These are phyloP conservation scores for Diaporthe citriasiana DNA, from an alignment of 2,329 filamentous ascomycete species.

Conservation along the genomic window DNA sequence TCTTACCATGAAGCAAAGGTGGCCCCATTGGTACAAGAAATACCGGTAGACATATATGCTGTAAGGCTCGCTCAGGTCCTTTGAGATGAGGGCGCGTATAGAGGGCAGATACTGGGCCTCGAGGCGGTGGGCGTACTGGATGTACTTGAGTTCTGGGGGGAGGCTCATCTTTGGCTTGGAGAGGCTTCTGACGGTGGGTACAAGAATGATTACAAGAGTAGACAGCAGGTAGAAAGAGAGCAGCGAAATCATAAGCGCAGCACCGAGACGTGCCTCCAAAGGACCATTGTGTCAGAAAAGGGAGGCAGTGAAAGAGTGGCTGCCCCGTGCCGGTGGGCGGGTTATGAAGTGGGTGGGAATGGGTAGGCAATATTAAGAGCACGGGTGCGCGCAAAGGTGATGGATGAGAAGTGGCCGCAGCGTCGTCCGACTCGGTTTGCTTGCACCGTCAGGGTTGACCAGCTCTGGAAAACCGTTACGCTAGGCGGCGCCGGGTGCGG, in stretches of 20 bases:
- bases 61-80: constrained; percentile 96
- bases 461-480: constrained; percentile 25
- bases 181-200: constrained; percentile 34
- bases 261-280: constrained; percentile 18
- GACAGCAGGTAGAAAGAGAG: constrained; percentile 38
- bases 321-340: constrained; percentile 18
- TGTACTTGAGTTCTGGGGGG: constrained; percentile 67
- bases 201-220: constrained; percentile 33
- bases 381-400: background rate
- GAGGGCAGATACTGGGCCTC: constrained; percentile 80
- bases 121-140: constrained; percentile 73
- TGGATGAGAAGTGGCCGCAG: constrained; percentile 11
- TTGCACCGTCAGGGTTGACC: background rate
- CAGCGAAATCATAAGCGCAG: constrained; percentile 40
- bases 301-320: constrained; percentile 8
- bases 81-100: constrained; percentile 93
- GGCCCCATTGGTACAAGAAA: constrained; percentile 97
- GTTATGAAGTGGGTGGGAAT: constrained; percentile 7
- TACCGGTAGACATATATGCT: constrained; percentile 99
- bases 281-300: constrained; percentile 10
- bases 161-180: constrained; percentile 46
- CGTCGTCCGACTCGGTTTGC: background rate
- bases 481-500: constrained; percentile 23
- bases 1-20: constrained; percentile 93
- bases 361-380: constrained; percentile 2